Evolutionary conservation across 148 eudicot genomes (phyloP).

Genomic region (Rheum nobile): DNA sequence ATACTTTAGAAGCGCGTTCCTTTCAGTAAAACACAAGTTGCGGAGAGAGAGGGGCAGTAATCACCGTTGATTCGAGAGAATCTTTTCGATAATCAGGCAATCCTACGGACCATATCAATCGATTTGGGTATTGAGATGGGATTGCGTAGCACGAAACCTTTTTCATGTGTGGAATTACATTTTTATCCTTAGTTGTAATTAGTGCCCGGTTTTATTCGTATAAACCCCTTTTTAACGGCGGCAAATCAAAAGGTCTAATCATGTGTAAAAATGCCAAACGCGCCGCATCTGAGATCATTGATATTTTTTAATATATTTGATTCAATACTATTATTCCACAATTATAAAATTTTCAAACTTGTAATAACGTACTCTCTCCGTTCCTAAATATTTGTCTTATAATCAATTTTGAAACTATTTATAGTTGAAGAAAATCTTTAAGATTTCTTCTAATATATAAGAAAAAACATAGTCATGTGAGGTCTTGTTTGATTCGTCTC

Average conservation of each 20-base stretch:
- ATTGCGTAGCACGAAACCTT: background rate
- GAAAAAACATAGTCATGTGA: no score
- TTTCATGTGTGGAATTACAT: background rate
- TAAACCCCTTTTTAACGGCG: background rate
- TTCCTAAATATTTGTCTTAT: no score
- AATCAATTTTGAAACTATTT: no score
- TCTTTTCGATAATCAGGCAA: background rate
- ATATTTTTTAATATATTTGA: background rate
- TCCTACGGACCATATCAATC: background rate
- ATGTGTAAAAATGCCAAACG: background rate
- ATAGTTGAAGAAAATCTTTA: no score
- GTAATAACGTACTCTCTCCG: no score
- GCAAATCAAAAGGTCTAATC: conserved; percentile 6
- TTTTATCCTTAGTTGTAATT: background rate
- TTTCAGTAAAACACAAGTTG: background rate
- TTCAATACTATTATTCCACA: no score
- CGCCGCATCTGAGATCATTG: conserved; percentile 1
- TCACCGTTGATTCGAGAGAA: conserved; percentile 3
- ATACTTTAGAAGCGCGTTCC: conserved; percentile 1
- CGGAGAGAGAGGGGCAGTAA: background rate
- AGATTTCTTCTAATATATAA: no score
- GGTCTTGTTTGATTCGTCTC: no score
- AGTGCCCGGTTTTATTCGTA: background rate
- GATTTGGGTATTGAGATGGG: background rate
- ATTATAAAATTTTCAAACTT: no score